Evolutionary conservation across 805 yeast species (phyloP), one percentile per base, ranked within the genome.

Genomic region (Metschnikowia arizonensis): DNA sequence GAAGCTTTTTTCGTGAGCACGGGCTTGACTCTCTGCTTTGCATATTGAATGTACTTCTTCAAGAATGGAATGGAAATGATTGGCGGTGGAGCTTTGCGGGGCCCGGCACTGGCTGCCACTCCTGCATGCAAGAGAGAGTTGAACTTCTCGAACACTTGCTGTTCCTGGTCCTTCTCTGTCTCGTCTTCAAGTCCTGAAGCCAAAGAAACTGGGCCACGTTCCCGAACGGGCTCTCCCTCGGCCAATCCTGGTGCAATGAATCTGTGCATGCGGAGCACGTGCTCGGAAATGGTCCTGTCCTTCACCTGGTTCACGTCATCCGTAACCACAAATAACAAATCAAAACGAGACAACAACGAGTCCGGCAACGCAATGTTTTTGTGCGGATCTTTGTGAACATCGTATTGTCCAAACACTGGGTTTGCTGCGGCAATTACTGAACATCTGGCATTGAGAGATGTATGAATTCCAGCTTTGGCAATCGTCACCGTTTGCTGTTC

Each of bases 401-500:
- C 97, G 63, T 91, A 91, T 65, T 91, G 98, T 42, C 99, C 98
- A 66, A 82, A 90, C 2, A 91, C 88, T 1, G 99, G 99, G 64
- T 91, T 91, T 6, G 99, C 99, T 28, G 99, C 99, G 1, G 98
- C 98, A 54, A 91, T 79, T 14, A 91, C 98, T 24, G 96, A 85
- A 70, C 98, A 91, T 59, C 99, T 81, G 11, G 99, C 98, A 62
- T 91, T 91, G 55, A 91, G 76, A 5, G 98, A 85, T 2, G 98
- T 90, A 65, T 91, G 97, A 58, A 91, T 91, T 52, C 99, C 99
- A 4, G 98, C 99, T 65, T 91, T 91, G 42, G 98, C 96, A 60
- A 91, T 90, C 2, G 98, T 90, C 24, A 91, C 97, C 0, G 99
- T 93, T 66, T 93, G 99, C 69, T 93, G 99, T 72, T 93, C 99